Conservation (phyloP, 768 basidiomycete species). For the Russula sp. region DNA sequence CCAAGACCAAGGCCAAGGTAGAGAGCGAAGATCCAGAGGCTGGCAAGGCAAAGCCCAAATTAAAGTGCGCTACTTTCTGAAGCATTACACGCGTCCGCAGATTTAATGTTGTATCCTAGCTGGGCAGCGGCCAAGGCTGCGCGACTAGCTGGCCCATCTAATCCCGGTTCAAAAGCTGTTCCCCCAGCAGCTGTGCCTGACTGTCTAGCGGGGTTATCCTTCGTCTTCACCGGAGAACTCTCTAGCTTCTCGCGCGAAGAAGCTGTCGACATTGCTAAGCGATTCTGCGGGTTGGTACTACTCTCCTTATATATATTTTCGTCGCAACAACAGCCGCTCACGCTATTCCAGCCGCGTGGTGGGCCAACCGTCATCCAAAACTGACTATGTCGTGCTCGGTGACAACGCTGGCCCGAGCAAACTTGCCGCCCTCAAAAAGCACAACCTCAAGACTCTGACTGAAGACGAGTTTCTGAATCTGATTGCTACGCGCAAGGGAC, state of each 20-base stretch:
- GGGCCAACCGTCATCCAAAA: constrained; percentile 83
- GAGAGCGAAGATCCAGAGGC: constrained; percentile 25
- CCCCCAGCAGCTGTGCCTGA: constrained; percentile 74
- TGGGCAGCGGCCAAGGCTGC: constrained; percentile 59
- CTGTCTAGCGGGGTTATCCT: constrained; percentile 79
- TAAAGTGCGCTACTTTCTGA: constrained; percentile 35
- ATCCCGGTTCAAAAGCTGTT: constrained; percentile 55
- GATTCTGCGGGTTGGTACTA: constrained; percentile 76
- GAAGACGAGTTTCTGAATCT: constrained; percentile 88
- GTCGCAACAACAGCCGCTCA: background rate
- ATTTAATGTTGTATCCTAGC: constrained; percentile 33
- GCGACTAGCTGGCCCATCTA: constrained; percentile 56
- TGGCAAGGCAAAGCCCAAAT: constrained; percentile 39
- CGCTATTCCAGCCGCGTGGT: constrained; percentile 67
- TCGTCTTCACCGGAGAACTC: constrained; percentile 96
- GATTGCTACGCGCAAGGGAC: constrained; percentile 67
- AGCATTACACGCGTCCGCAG: background rate
- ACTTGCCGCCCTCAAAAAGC: constrained; percentile 80
- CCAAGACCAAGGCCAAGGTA: constrained; percentile 13
- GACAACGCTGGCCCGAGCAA: constrained; percentile 86
- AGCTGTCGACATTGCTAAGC: constrained; percentile 82
- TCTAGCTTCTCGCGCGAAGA: constrained; percentile 85
- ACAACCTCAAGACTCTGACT: constrained; percentile 65
- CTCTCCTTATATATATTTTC: background rate
- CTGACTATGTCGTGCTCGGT: constrained; percentile 86